Conservation (phyloP, 2,329 filamentous ascomycete species). For the Aspergillus cejpii region DNA sequence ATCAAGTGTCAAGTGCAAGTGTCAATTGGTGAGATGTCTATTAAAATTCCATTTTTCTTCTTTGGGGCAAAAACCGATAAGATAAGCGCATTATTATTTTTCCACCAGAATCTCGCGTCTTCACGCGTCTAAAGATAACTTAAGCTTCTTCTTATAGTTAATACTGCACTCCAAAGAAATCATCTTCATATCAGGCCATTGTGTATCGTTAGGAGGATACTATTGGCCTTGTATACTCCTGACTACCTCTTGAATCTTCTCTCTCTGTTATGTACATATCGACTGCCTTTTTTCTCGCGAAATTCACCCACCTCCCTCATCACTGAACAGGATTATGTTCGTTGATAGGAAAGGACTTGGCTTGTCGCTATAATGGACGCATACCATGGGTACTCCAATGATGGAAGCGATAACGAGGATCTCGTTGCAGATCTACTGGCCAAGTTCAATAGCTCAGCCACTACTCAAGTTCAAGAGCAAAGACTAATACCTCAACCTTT, state of each 20-base stretch:
- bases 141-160: too few relatives aligned
- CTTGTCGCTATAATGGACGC: too few relatives aligned
- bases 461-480: not conserved
- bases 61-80: slow-evolving; percentile 13
- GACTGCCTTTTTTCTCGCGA: not conserved
- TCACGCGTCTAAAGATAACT: too few relatives aligned
- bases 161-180: not conserved
- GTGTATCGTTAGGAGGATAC: not conserved
- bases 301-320: not conserved
- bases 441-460: slow-evolving; percentile 7
- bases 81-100: slow-evolving; percentile 15
- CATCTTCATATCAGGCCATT: not conserved
- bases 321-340: not conserved
- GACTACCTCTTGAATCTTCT: not conserved
- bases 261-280: not conserved
- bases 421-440: slow-evolving; percentile 18
- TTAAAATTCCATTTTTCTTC: not conserved
- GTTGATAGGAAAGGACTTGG: too few relatives aligned
- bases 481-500: not conserved
- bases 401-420: slow-evolving; percentile 11
- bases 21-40: too few relatives aligned
- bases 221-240: not conserved
- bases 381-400: not conserved
- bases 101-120: slow-evolving; percentile 1
- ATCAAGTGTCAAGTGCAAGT: not conserved